phyloP scores from a whole-genome alignment of 1,284 basidiomycete genomes.

The Malassezia slooffiae region DNA sequence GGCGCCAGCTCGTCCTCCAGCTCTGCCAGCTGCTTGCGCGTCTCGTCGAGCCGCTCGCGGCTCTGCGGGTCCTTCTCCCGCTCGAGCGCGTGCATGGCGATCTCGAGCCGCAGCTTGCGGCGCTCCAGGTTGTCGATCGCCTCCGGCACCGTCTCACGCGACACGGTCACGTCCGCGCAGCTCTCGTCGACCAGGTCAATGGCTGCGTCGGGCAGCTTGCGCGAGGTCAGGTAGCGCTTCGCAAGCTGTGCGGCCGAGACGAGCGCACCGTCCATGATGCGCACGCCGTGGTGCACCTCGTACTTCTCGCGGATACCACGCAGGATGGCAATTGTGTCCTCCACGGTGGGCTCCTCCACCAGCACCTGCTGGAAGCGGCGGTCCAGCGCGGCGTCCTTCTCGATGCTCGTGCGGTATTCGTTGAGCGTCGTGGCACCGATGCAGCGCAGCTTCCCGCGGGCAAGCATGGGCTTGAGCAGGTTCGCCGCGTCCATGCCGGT shows the following conservation, averaged over 20 bases:
- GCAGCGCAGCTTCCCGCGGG: conserved; percentile 76
- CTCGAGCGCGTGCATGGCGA: conserved; percentile 84
- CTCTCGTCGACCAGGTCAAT: conserved; percentile 47
- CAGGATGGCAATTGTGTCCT: conserved; percentile 84
- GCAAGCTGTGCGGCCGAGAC: conserved; percentile 85
- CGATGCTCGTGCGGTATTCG: conserved; percentile 91
- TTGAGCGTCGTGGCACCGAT: conserved; percentile 89
- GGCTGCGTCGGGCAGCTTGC: conserved; percentile 45
- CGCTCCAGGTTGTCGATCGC: conserved; percentile 89
- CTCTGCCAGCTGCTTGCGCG: conserved; percentile 69
- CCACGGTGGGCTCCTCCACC: conserved; percentile 79
- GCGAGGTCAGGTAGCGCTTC: conserved; percentile 67
- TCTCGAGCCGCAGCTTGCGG: conserved; percentile 79
- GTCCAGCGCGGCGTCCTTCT: conserved; percentile 75
- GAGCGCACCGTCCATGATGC: conserved; percentile 78
- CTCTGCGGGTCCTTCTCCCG: conserved; percentile 73
- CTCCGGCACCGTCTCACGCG: conserved; percentile 83
- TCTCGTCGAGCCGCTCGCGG: conserved; percentile 69
- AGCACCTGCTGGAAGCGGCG: conserved; percentile 82
- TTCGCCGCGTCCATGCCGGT: conserved; percentile 44
- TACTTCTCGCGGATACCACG: conserved; percentile 75
- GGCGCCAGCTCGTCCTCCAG: conserved; percentile 84
- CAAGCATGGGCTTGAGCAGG: conserved; percentile 47
- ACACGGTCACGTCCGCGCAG: conserved; percentile 50
- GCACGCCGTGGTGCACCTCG: conserved; percentile 53